These are phyloP conservation scores for Fusarium anthophilum DNA, from an alignment of 2,329 filamentous ascomycete genomes.

Conservation along the genomic window DNA sequence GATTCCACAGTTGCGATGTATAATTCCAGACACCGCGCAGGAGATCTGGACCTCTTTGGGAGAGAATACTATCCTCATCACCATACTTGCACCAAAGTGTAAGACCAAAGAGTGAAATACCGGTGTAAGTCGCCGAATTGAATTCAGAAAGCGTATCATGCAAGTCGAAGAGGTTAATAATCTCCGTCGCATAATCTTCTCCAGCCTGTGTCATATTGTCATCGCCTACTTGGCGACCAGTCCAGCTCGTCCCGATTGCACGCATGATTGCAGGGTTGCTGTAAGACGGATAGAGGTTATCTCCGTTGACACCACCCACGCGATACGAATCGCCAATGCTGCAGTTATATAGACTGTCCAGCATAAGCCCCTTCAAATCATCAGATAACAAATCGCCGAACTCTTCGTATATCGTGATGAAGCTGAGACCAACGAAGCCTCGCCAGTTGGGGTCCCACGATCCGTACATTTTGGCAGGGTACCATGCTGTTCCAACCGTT, in stretches of 20 bases:
- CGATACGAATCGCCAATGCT: constrained; percentile 39
- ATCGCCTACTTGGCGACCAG: constrained; percentile 60
- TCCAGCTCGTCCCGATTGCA: constrained; percentile 66
- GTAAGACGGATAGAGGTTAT: constrained; percentile 69
- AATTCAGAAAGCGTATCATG: constrained; percentile 67
- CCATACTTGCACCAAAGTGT: constrained; percentile 63
- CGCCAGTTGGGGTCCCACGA: constrained; percentile 27
- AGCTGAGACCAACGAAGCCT: constrained; percentile 14
- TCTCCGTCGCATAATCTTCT: constrained; percentile 62
- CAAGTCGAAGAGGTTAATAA: constrained; percentile 64
- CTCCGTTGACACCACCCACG: constrained; percentile 65
- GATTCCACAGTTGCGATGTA: constrained; percentile 62
- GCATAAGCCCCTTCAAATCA: constrained; percentile 1
- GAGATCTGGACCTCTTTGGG: constrained; percentile 58
- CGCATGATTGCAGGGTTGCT: constrained; percentile 69
- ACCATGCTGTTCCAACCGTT: constrained; percentile 13
- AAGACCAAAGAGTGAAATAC: constrained; percentile 66
- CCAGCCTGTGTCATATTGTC: constrained; percentile 66
- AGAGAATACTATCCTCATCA: constrained; percentile 50
- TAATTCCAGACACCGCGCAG: constrained; percentile 61
- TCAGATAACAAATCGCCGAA: constrained; percentile 1
- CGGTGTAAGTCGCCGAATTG: constrained; percentile 68
- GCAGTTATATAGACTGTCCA: constrained; percentile 11
- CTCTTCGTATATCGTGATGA: constrained; percentile 24
- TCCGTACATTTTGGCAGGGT: constrained; percentile 9